Evolutionary conservation across 139 green algal genomes (phyloP), one percentile per base, ranked within the genome.

Genomic region (Zygnema circumcarinatum): DNA sequence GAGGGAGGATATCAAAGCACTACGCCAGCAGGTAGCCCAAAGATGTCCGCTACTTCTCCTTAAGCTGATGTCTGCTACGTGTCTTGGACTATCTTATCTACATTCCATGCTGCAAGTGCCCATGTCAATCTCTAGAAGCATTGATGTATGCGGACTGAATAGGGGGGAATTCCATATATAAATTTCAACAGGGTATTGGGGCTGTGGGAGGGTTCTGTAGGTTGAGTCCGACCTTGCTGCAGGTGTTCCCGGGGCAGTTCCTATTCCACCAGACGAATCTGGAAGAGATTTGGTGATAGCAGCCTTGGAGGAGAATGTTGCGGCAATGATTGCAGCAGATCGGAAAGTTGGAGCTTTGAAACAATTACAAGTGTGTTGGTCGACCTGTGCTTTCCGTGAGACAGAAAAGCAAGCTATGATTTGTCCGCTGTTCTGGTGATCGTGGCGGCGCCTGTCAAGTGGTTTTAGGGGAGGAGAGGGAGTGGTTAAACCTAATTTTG

Each of bases 261-360:
- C 39, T 0, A 36, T 90, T 0, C 85, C 85, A 2, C 81, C 86
- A 38, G 0, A 25, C 22, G 31, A 39, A 2, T 31, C 41, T 0
- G 38, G 1, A 90, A 92, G 39, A 56, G 38, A 83, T 3, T 54
- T 42, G 22, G 76, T 88, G 16, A 91, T 95, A 36, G 72, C 36
- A 1, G 79, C 78, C 38, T 2, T 85, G 76, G 84, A 94, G 89
- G 7, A 40, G 31, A 80, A 88, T 89, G 94, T 96, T 47, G 72
- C 95, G 38, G 91, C 81, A 0, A 90, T 94, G 75, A 98, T 98
- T 82, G 89, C 82, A 0, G 91, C 79, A 1, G 96, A 98, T 91
- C 88, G 92, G 25, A 94, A 95, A 78, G 78, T 96, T 31, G 83
- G 76, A 0, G 92, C 92, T 25, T 90, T 96, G 67, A 95, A 95